phyloP scores from a whole-genome alignment of 1,284 basidiomycete species.

The Fomitopsis pinicola region DNA sequence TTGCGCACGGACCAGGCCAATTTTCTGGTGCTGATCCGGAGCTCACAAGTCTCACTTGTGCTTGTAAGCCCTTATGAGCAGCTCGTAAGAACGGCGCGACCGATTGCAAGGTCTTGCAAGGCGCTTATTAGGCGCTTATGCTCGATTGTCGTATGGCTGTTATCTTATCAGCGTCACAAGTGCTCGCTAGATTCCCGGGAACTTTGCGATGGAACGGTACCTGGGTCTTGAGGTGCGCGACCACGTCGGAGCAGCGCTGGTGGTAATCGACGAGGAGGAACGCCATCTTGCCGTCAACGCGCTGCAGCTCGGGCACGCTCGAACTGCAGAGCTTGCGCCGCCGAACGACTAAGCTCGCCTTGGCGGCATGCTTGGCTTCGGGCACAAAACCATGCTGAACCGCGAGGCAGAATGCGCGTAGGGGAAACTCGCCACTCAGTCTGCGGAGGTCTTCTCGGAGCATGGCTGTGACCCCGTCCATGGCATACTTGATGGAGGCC shows the following conservation, averaged over 20 bases:
- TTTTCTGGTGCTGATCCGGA: too few relatives aligned
- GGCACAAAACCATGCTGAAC: neutral
- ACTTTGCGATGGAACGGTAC: too few relatives aligned
- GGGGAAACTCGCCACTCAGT: neutral
- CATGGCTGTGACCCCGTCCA: neutral
- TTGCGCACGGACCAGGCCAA: too few relatives aligned
- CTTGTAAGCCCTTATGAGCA: too few relatives aligned
- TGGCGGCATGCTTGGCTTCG: neutral
- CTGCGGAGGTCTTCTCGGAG: neutral
- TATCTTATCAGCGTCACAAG: too few relatives aligned
- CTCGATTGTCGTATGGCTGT: too few relatives aligned
- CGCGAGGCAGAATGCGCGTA: neutral
- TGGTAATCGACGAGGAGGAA: neutral
- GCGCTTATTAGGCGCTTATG: too few relatives aligned
- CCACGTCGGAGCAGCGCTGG: neutral
- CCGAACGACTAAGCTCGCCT: neutral
- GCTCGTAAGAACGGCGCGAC: too few relatives aligned
- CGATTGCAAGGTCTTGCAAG: too few relatives aligned
- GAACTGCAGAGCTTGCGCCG: neutral
- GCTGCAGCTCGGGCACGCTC: neutral
- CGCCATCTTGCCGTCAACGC: neutral
- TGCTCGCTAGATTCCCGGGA: too few relatives aligned
- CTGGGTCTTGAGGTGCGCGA: neutral
- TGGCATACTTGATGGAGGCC: conserved; percentile 12
- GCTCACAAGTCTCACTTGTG: too few relatives aligned